Percentiles rank a stretch among this genome's conserved stretches.
phyloP scores from a whole-genome alignment of 2,329 filamentous ascomycete genomes.

The Cytospora leucostoma region DNA sequence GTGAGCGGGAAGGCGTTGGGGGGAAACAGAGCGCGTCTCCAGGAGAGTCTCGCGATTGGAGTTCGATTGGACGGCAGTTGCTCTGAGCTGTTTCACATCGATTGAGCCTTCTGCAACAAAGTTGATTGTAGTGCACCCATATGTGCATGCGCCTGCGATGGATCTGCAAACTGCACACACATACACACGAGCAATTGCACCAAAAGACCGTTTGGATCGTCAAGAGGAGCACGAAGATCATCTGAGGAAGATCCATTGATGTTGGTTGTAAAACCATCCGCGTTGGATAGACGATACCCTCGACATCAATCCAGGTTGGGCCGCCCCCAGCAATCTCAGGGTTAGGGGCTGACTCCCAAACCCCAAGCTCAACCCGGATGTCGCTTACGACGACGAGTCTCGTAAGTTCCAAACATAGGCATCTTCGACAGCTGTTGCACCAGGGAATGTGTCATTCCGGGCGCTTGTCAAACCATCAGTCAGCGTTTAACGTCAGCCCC shows the following conservation, averaged over 20 bases:
- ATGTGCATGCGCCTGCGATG: slow-evolving; percentile 22
- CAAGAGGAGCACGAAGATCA: not conserved
- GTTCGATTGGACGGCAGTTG: slow-evolving; percentile 34
- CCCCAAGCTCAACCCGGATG: not conserved
- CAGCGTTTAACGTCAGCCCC: not conserved
- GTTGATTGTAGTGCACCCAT: slow-evolving; percentile 28
- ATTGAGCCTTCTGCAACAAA: slow-evolving; percentile 30
- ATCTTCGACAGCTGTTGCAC: not conserved
- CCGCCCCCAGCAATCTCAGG: not conserved
- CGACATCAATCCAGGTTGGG: too few species aligned
- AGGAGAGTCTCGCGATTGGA: slow-evolving; percentile 25
- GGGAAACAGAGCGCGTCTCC: slow-evolving; percentile 29
- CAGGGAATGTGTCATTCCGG: not conserved
- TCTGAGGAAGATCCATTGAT: too few species aligned
- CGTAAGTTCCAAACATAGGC: not conserved
- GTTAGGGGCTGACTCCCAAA: not conserved
- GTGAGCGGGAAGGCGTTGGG: not conserved
- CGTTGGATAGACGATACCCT: too few species aligned
- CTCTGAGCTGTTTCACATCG: slow-evolving; percentile 33
- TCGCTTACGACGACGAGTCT: too few species aligned
- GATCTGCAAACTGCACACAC: not conserved
- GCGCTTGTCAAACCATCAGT: not conserved
- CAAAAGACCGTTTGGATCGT: not conserved
- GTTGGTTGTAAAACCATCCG: too few species aligned
- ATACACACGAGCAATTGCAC: not conserved